These are phyloP conservation scores for Solanum habrochaites DNA, from an alignment of 257 asterid species.

Conservation along the genomic window DNA sequence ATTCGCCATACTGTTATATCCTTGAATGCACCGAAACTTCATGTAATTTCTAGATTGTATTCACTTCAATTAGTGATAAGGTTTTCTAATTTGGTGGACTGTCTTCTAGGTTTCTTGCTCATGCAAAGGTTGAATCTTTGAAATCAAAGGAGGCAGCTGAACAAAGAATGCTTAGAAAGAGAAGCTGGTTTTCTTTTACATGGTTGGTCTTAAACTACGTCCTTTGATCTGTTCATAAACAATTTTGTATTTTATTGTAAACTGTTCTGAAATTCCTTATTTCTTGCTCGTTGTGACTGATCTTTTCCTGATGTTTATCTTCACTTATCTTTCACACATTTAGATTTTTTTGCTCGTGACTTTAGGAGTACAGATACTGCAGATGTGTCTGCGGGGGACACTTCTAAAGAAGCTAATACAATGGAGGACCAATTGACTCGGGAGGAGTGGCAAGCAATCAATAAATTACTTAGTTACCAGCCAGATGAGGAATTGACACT, in stretches of 20 bases:
- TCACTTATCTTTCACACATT: not conserved
- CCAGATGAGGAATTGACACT: conserved; percentile 72
- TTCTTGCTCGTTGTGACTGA: not conserved
- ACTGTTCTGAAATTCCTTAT: not conserved
- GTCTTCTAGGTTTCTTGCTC: conserved; percentile 86
- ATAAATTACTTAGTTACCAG: conserved; percentile 82
- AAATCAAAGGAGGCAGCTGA: conserved; percentile 97
- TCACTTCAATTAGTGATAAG: not conserved
- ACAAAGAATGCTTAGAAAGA: conserved; percentile 56
- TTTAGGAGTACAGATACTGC: conserved; percentile 61
- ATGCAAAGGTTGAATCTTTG: conserved; percentile 87
- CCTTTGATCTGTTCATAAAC: not conserved
- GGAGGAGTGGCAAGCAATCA: conserved; percentile 98
- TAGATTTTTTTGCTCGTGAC: conserved; percentile 1
- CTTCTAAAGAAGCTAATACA: conserved; percentile 44
- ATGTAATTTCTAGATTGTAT: not conserved
- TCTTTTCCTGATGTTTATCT: not conserved
- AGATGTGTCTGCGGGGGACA: conserved; percentile 40
- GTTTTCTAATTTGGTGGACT: not conserved
- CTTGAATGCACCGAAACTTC: not conserved
- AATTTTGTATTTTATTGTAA: not conserved
- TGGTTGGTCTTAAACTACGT: conserved; percentile 45
- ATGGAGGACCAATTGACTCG: conserved; percentile 77
- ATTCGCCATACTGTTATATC: not conserved
- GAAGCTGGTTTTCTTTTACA: conserved; percentile 80